Conservation (phyloP, 495 filamentous ascomycete genomes). For the Cladorrhinum samala region DNA sequence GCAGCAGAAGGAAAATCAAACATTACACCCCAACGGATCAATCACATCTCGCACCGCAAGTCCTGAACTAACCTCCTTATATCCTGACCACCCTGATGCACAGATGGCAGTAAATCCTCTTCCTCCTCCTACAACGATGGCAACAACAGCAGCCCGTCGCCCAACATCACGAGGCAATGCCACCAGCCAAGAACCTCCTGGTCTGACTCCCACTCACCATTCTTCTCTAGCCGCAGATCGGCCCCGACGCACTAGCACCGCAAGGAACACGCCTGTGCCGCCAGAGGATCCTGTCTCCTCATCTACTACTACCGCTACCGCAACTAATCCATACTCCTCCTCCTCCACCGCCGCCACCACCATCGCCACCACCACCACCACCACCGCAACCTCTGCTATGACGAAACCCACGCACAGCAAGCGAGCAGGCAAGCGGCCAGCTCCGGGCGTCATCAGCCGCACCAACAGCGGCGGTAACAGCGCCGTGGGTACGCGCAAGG, state of each 20-base stretch:
- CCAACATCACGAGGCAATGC: constrained; percentile 46
- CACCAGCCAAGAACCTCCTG: constrained; percentile 41
- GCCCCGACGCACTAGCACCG: constrained; percentile 50
- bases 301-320: background rate
- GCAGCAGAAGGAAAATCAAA: background rate
- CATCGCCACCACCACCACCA: background rate
- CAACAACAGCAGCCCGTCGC: constrained; percentile 25
- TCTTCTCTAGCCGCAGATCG: constrained; percentile 42
- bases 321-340: background rate
- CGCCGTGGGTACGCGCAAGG: constrained; percentile 72
- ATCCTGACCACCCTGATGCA: constrained; percentile 26
- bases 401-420: constrained; percentile 39
- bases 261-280: constrained; percentile 51
- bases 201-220: constrained; percentile 9
- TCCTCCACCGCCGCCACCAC: background rate
- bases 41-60: constrained; percentile 26
- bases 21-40: constrained; percentile 24
- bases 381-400: background rate
- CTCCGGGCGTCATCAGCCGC: constrained; percentile 66
- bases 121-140: constrained; percentile 11
- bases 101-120: constrained; percentile 11
- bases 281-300: constrained; percentile 18
- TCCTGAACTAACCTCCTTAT: constrained; percentile 24
- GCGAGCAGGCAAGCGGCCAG: constrained; percentile 57
- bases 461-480: constrained; percentile 64